Evolutionary conservation across 257 asterid species (phyloP), one percentile per base, ranked within the genome.

Genomic region (Sherardia arvensis): DNA sequence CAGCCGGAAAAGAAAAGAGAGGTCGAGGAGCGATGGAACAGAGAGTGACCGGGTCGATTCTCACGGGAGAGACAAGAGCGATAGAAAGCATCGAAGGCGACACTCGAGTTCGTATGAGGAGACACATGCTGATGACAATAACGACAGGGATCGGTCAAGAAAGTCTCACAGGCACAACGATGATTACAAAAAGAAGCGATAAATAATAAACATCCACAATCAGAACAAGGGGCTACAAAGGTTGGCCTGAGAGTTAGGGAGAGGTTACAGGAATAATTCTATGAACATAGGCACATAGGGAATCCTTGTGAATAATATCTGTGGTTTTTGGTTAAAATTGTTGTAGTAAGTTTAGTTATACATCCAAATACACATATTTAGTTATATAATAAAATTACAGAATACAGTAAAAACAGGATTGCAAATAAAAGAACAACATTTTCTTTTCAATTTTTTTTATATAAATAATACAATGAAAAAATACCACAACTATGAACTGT

Each of bases 51-150:
- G 63, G 34, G 73, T 89, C 7, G 83, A 70, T 57, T 76, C 86
- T 22, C 53, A 77, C 48, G 94, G 87, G 70, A 76, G 86, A 71
- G 91, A 85, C 68, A 73, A 85, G 70, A 73, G 85, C 67, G 83
- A 73, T 36, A 81, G 71, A 79, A 84, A 80, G 71, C 85, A 84
- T 58, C 72, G 82, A 57, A 87, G 76, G 79, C 72, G 85, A 49
- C 78, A 55, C 45, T 40, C 64, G 29, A 69, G 66, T 59, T 76
- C 92, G 53, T 34, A 40, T 34, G 89, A 76, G 9, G 84, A 73
- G 30, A 56, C 59, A 7, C 12, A 49, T 73, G 36, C 74, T 48
- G 81, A 80, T 59, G 88, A 72, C n/a, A 77, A 71, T 3, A 77
- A 73, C 1, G 95, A 84, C 57, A 87, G 77, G 56, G 89, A 81